A percentile compares a stretch with the other conserved stretches of the same genome.
Evolutionary conservation across 1,284 basidiomycete species (phyloP).

Genomic region (Inonotus obliquus): DNA sequence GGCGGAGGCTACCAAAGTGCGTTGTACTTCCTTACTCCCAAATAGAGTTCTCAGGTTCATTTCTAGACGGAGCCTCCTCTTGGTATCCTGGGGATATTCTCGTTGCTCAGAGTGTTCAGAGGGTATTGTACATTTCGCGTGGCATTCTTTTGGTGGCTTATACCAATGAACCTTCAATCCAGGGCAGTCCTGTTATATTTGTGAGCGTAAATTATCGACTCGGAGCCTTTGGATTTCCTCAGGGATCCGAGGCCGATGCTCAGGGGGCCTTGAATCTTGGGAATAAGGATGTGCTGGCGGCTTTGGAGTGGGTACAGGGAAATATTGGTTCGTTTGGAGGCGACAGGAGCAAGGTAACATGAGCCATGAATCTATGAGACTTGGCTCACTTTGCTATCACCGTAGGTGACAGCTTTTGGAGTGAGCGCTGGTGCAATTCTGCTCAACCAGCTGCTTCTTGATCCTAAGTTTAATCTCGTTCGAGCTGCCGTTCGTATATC

Average conservation of each 20-base stretch:
- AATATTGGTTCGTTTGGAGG: conserved; percentile 47
- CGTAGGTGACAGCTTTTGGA: conserved; percentile 47
- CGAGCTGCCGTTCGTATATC: conserved; percentile 37
- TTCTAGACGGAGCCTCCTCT: conserved; percentile 28
- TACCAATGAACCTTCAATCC: conserved; percentile 12
- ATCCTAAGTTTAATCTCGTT: conserved; percentile 36
- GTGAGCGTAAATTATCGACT: conserved; percentile 54
- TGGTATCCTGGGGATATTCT: conserved; percentile 39
- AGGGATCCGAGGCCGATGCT: conserved; percentile 39
- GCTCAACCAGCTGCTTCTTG: conserved; percentile 38
- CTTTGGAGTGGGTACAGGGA: conserved; percentile 43
- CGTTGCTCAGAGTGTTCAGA: conserved; percentile 39
- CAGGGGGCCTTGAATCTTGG: conserved; percentile 40
- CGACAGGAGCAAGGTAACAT: conserved; percentile 37
- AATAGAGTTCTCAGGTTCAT: background rate
- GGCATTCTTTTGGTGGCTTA: background rate
- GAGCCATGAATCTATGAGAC: background rate
- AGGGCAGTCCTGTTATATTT: conserved; percentile 45
- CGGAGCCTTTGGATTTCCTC: conserved; percentile 45
- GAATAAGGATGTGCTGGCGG: conserved; percentile 40
- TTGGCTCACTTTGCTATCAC: background rate
- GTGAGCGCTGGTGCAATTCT: conserved; percentile 50
- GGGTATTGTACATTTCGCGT: conserved; percentile 30
- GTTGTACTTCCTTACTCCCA: background rate
- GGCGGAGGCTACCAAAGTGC: conserved; percentile 24